These are phyloP conservation scores for Sugiyamaella mastotermitis DNA, from an alignment of 805 yeast species.

Conservation along the genomic window DNA sequence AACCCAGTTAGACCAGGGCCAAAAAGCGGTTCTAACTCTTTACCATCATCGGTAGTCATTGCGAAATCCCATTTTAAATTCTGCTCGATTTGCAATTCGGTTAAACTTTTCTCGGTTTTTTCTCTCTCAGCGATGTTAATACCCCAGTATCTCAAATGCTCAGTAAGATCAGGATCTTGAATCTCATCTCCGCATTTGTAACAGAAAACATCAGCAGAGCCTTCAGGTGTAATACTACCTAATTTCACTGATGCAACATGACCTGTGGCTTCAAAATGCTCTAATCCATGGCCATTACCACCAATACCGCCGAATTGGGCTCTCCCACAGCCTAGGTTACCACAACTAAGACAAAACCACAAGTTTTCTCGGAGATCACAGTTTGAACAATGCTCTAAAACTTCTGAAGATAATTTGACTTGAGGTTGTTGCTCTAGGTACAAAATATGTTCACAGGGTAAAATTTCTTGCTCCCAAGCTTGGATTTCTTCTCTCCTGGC, in stretches of 20 bases:
- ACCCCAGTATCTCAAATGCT: slow-evolving; percentile 51
- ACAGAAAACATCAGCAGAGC: slow-evolving; percentile 79
- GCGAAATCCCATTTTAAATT: slow-evolving; percentile 90
- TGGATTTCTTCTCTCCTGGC: slow-evolving; percentile 61
- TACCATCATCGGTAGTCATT: slow-evolving; percentile 67
- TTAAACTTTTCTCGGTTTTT: slow-evolving; percentile 81
- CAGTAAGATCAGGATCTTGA: slow-evolving; percentile 53
- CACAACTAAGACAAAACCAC: slow-evolving; percentile 92
- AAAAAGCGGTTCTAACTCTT: slow-evolving; percentile 52
- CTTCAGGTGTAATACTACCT: slow-evolving; percentile 76
- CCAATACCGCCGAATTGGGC: slow-evolving; percentile 88
- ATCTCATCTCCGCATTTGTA: slow-evolving; percentile 87
- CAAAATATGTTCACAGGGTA: slow-evolving; percentile 71
- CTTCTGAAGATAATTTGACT: slow-evolving; percentile 7
- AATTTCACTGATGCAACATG: slow-evolving; percentile 87
- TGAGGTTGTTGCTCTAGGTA: slow-evolving; percentile 44
- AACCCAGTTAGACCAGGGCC: slow-evolving; percentile 82
- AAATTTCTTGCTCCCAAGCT: slow-evolving; percentile 87
- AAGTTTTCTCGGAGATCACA: slow-evolving; percentile 61
- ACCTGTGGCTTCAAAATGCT: slow-evolving; percentile 51
- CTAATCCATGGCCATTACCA: slow-evolving; percentile 89
- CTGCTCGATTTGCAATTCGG: slow-evolving; percentile 89
- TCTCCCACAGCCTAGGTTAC: slow-evolving; percentile 90
- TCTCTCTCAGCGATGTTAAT: slow-evolving; percentile 50
- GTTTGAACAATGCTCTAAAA: slow-evolving; percentile 28